Evolutionary conservation across 768 basidiomycete species (phyloP), one percentile per base, ranked within the genome.

Genomic region (Termitomyces sp.): DNA sequence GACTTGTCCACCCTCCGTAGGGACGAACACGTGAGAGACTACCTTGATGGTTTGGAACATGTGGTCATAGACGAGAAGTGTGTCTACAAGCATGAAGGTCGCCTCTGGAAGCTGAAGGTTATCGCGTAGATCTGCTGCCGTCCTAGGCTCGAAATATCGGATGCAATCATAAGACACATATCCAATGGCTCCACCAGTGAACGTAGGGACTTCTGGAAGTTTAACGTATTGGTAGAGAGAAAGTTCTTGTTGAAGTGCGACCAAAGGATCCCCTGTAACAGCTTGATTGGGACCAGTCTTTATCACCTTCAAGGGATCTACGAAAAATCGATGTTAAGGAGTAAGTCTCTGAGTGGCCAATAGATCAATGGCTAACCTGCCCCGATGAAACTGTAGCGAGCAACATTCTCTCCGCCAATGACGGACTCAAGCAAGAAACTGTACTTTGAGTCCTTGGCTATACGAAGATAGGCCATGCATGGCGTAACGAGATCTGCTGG

Each of bases 121-220:
- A 70, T 98, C 93, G n/a, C 75, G 75, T 27, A 94, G 80, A 18
- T 83, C 78, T 39, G 87, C 79, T 51, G 85, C 85, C 7, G 94
- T 95, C 76, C 90, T 93, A 54, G 97, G 95, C 71, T 99, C 97
- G 67, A 99, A 99, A 72, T 98, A 87, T 58, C 91, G 93, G 58
- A 99, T 86, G 72, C 93, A 94, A 71, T 99, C 97, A 75, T 95
- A 99, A 13, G 93, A 85, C 60, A 99, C 93, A 71, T 97, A 98
- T 55, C 97, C 97, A 68, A 98, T 93, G 1, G 95, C 96, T 47
- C 97, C 97, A 48, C 97, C 97, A 47, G 95, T 96, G 70, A 98
- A 97, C 0, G 95, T 95, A 2, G 92, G 88, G 37, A 96, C 81
- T 71, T 95, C 91, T 5, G 94, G 94, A 27, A 97, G 85, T 70